These are phyloP conservation scores for Meyerozyma elateridarum DNA, from an alignment of 1,139 yeast genomes.

Conservation along the genomic window DNA sequence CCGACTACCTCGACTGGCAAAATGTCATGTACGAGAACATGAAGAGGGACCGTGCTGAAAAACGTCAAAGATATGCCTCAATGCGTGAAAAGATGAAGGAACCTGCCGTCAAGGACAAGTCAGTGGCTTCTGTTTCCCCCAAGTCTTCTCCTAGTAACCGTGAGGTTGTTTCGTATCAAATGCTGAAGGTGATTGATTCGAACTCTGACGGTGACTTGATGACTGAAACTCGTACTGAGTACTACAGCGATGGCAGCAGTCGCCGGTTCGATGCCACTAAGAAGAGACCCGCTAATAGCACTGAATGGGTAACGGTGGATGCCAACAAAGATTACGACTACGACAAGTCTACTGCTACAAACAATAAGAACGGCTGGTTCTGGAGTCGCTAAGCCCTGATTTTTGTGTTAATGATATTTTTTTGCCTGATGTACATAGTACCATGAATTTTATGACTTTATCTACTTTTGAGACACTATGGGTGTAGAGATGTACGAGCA, in stretches of 20 bases:
- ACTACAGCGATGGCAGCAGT: slow-evolving; percentile 65
- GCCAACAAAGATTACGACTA: slow-evolving; percentile 14
- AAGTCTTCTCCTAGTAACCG: not conserved
- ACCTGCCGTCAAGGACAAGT: not conserved
- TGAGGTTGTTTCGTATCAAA: not conserved
- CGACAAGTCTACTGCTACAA: not conserved
- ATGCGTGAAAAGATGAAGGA: not conserved
- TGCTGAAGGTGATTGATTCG: not conserved
- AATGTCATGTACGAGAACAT: slow-evolving; percentile 45
- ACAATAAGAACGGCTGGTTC: slow-evolving; percentile 1
- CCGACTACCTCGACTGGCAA: slow-evolving; percentile 66
- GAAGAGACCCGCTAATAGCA: slow-evolving; percentile 31
- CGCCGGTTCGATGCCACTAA: slow-evolving; percentile 33
- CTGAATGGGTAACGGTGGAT: slow-evolving; percentile 26
- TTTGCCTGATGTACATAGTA: no score
- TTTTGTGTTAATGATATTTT: no score
- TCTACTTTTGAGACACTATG: no score
- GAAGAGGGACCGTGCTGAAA: slow-evolving; percentile 25
- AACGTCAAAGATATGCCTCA: slow-evolving; percentile 19
- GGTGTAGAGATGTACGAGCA: no score
- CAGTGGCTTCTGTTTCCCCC: no score
- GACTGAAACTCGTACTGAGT: slow-evolving; percentile 47
- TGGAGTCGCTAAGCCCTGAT: no score
- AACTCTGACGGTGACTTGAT: slow-evolving; percentile 14
- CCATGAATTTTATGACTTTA: no score